Evolutionary conservation across 805 yeast species (phyloP).

Genomic region (Ogataea nakhonphanomensis): DNA sequence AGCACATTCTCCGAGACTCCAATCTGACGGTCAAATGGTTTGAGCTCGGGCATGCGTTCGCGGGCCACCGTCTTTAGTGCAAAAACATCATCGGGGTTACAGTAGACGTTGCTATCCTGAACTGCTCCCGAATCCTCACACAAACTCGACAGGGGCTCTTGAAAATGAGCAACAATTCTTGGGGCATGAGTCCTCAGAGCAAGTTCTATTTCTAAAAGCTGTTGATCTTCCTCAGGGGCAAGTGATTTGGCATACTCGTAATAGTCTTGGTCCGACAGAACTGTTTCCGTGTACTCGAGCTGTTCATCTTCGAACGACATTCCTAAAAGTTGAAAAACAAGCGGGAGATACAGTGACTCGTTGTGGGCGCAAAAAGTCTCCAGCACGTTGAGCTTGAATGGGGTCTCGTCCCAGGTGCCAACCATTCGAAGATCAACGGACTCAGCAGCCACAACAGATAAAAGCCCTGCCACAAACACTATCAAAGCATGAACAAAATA

Average conservation of each 20-base stretch:
- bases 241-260: slow-evolving; percentile 23
- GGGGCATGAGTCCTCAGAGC: slow-evolving; percentile 54
- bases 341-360: slow-evolving; percentile 35
- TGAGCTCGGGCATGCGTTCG: slow-evolving; percentile 15
- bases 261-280: slow-evolving; percentile 26
- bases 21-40: slow-evolving; percentile 61
- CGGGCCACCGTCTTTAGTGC: slow-evolving; percentile 63
- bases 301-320: slow-evolving; percentile 23
- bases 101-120: slow-evolving; percentile 49
- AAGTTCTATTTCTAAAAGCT: slow-evolving; percentile 40
- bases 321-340: slow-evolving; percentile 30
- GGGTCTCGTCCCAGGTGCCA: slow-evolving; percentile 36
- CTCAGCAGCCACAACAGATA: slow-evolving; percentile 4
- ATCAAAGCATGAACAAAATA: not conserved
- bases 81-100: slow-evolving; percentile 69
- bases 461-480: not conserved
- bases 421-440: slow-evolving; percentile 25
- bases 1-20: slow-evolving; percentile 42
- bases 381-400: slow-evolving; percentile 39
- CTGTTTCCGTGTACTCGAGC: slow-evolving; percentile 23
- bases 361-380: slow-evolving; percentile 39
- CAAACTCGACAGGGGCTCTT: slow-evolving; percentile 33
- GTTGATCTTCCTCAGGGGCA: slow-evolving; percentile 10
- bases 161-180: slow-evolving; percentile 60
- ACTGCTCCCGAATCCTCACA: slow-evolving; percentile 43